Conservation (phyloP, 371 early-diverging fungal species). For the Zychaea mexicana region DNA sequence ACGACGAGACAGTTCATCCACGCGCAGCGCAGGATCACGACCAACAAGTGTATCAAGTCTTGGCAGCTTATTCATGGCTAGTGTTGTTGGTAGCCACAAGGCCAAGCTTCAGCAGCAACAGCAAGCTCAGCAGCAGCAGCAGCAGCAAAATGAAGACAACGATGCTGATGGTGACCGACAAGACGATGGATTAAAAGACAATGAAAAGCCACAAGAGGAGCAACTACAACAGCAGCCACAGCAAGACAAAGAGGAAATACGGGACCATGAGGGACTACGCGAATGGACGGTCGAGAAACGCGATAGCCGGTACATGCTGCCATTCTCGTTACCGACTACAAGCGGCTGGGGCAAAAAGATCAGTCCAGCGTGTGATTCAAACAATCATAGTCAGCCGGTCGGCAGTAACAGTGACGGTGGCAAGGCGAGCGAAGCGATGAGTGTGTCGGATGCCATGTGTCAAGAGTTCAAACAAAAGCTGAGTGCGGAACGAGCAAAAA, state of each 20-base stretch:
- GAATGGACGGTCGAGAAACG: constrained; percentile 40
- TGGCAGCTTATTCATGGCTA: constrained; percentile 29
- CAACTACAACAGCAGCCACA: constrained; percentile 1
- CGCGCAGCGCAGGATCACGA: constrained; percentile 11
- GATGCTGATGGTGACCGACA: constrained; percentile 10
- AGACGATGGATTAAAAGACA: neutral
- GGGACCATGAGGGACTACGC: constrained; percentile 17
- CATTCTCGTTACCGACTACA: constrained; percentile 53
- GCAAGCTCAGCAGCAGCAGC: constrained; percentile 2
- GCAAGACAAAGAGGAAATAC: neutral
- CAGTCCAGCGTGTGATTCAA: no score
- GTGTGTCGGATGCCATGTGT: constrained; percentile 34
- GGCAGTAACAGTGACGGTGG: no score
- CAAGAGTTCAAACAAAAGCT: constrained; percentile 32
- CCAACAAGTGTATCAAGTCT: constrained; percentile 40
- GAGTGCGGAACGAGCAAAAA: constrained; percentile 23
- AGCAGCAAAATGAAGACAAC: neutral
- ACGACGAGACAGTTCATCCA: neutral
- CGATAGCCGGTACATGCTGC: constrained; percentile 53
- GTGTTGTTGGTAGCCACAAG: neutral
- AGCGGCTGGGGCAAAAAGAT: constrained; percentile 16
- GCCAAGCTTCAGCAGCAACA: neutral
- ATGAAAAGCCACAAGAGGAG: no score
- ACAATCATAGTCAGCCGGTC: no score
- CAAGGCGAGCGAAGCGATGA: constrained; percentile 11